Percentiles rank a stretch among this genome's conserved stretches.
phyloP scores from a whole-genome alignment of 2,329 filamentous ascomycete genomes.

The Stagonosporopsis tanaceti region DNA sequence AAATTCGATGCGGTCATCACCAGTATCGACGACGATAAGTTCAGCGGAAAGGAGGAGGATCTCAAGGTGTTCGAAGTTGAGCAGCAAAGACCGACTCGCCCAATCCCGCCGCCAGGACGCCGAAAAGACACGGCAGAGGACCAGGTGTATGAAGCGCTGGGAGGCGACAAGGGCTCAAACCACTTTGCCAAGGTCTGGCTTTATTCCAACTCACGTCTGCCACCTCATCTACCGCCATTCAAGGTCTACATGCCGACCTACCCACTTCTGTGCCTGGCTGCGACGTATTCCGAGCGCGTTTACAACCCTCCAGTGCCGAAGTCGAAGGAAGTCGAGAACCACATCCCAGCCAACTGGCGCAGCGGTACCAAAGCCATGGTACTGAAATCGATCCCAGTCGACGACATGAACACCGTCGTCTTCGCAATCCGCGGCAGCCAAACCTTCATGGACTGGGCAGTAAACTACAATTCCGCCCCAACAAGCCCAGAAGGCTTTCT shows the following conservation, averaged over 20 bases:
- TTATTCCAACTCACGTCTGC: constrained; percentile 80
- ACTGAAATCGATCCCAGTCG: constrained; percentile 80
- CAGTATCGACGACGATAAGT: constrained; percentile 71
- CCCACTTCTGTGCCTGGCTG: constrained; percentile 79
- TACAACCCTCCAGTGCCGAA: constrained; percentile 67
- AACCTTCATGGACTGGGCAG: constrained; percentile 84
- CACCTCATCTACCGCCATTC: constrained; percentile 71
- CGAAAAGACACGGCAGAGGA: constrained; percentile 24
- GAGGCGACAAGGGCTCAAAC: constrained; percentile 38
- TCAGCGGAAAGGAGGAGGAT: constrained; percentile 62
- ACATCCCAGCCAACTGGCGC: constrained; percentile 74
- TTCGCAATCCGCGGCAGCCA: constrained; percentile 85
- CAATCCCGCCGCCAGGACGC: constrained; percentile 27
- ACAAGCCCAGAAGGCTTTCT: constrained; percentile 73
- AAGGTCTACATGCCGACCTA: constrained; percentile 78
- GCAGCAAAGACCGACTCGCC: constrained; percentile 22
- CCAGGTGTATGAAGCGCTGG: constrained; percentile 25
- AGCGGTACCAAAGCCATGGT: constrained; percentile 85
- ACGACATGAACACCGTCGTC: constrained; percentile 79
- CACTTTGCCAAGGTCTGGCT: constrained; percentile 77
- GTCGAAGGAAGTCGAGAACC: constrained; percentile 69
- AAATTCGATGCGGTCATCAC: constrained; percentile 75
- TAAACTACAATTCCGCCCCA: constrained; percentile 78
- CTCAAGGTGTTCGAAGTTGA: constrained; percentile 47
- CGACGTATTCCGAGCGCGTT: constrained; percentile 77